A percentile compares a stretch with the other conserved stretches of the same genome.
These are phyloP conservation scores for Hemisphaericaspora lyxosophila DNA, from an alignment of 1,139 yeast genomes.

Conservation along the genomic window DNA sequence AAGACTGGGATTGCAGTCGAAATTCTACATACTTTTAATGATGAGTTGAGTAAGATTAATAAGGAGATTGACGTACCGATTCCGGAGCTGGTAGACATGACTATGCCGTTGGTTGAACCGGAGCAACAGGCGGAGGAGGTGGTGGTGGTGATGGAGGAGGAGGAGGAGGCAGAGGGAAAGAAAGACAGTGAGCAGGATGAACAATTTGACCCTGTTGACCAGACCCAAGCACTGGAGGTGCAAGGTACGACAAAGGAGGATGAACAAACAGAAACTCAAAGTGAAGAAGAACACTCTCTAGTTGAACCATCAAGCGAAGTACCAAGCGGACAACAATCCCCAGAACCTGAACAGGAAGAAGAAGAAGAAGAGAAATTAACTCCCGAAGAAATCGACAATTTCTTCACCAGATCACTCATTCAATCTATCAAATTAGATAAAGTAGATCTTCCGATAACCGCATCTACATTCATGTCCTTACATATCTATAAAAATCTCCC, in stretches of 20 bases:
- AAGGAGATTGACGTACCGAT: constrained; percentile 44
- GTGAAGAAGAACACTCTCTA: constrained; percentile 1
- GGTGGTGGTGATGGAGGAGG: constrained; percentile 11
- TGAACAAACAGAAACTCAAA: not conserved
- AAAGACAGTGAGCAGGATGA: not conserved
- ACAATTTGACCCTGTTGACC: too few species aligned
- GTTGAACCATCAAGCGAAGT: constrained; percentile 9
- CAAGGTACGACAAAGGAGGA: constrained; percentile 26
- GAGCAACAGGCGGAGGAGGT: constrained; percentile 13
- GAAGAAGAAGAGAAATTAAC: constrained; percentile 29
- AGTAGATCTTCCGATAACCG: constrained; percentile 57
- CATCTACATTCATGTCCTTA: constrained; percentile 75
- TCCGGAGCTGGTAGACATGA: constrained; percentile 31
- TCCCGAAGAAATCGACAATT: constrained; percentile 73
- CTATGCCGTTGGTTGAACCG: constrained; percentile 20
- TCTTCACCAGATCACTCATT: constrained; percentile 65
- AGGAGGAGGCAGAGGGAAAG: constrained; percentile 39
- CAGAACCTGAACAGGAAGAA: constrained; percentile 6
- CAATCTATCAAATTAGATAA: constrained; percentile 65
- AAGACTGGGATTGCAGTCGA: constrained; percentile 68
- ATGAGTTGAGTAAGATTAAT: constrained; percentile 50
- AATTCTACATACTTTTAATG: constrained; percentile 54
- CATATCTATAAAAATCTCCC: constrained; percentile 75
- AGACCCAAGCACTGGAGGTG: too few species aligned
- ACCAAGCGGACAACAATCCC: not conserved